Percentiles rank a stretch among this genome's conserved stretches.
Conservation (phyloP, 2,329 filamentous ascomycete species). For the Paraphoma chrysanthemicola region DNA sequence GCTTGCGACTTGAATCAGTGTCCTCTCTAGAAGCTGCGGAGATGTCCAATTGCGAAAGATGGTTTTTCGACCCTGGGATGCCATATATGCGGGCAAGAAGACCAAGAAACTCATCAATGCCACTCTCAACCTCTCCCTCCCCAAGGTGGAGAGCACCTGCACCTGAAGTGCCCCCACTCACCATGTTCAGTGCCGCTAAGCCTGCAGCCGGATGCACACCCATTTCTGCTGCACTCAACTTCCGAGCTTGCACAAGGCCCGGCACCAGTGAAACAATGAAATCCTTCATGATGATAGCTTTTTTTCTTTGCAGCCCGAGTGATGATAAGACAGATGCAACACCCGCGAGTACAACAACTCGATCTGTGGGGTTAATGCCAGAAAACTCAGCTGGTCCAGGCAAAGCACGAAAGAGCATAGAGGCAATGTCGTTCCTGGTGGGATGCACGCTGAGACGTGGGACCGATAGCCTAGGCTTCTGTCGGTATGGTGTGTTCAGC, state of each 20-base stretch:
- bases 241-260: conserved; percentile 87
- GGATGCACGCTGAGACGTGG: conserved; percentile 43
- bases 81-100: conserved; percentile 53
- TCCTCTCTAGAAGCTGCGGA: neutral
- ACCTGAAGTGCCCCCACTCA: conserved; percentile 67
- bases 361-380: conserved; percentile 75
- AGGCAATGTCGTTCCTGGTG: conserved; percentile 45
- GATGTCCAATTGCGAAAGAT: conserved; percentile 3
- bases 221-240: conserved; percentile 91
- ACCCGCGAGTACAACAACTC: conserved; percentile 80
- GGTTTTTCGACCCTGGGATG: conserved; percentile 42
- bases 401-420: conserved; percentile 45
- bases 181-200: conserved; percentile 71
- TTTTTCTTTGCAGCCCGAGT: conserved; percentile 84
- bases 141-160: conserved; percentile 72
- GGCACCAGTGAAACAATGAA: conserved; percentile 82
- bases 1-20: neutral
- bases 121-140: conserved; percentile 47
- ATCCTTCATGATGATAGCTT: conserved; percentile 87
- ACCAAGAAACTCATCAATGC: conserved; percentile 51
- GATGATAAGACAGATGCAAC: conserved; percentile 85
- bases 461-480: conserved; percentile 50
- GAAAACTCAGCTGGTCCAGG: conserved; percentile 64
- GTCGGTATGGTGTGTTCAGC: conserved; percentile 51
- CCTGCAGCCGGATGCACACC: conserved; percentile 94